phyloP scores from a whole-genome alignment of 176 grass and related monocot species.

The Poa pratensis region DNA sequence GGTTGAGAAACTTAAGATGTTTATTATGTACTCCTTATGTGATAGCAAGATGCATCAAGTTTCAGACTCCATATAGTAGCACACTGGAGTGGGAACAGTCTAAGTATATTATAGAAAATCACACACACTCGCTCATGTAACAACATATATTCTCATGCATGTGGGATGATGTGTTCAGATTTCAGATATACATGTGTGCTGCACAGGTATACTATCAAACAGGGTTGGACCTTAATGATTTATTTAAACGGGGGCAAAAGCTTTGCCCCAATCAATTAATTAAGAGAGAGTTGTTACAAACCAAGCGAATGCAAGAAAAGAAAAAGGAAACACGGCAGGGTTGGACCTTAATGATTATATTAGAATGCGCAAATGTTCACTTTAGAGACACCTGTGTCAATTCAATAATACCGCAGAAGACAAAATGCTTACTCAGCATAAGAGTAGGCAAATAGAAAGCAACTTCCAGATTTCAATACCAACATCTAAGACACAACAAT shows the following conservation, averaged over 20 bases:
- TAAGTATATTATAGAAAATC: not conserved
- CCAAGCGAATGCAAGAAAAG: too few relatives aligned
- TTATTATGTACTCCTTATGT: too few relatives aligned
- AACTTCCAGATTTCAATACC: too few relatives aligned
- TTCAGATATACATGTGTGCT: conserved; percentile 1
- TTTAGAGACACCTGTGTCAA: not conserved
- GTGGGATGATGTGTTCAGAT: not conserved
- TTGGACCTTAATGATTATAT: too few relatives aligned
- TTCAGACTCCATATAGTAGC: not conserved
- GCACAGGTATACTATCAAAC: not conserved
- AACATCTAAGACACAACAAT: not conserved
- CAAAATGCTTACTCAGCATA: too few relatives aligned
- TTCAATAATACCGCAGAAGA: too few relatives aligned
- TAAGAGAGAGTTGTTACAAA: too few relatives aligned
- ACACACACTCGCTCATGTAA: not conserved
- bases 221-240: not conserved
- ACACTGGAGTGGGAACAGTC: not conserved
- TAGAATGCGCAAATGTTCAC: not conserved
- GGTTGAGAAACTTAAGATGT: too few relatives aligned
- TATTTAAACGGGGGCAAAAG: too few relatives aligned
- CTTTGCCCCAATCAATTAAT: too few relatives aligned
- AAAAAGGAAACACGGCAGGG: too few relatives aligned
- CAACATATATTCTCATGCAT: not conserved
- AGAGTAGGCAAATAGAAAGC: too few relatives aligned
- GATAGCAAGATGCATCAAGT: not conserved